Conservation (phyloP, 2,329 filamentous ascomycete species). For the Aschersonia sp. region DNA sequence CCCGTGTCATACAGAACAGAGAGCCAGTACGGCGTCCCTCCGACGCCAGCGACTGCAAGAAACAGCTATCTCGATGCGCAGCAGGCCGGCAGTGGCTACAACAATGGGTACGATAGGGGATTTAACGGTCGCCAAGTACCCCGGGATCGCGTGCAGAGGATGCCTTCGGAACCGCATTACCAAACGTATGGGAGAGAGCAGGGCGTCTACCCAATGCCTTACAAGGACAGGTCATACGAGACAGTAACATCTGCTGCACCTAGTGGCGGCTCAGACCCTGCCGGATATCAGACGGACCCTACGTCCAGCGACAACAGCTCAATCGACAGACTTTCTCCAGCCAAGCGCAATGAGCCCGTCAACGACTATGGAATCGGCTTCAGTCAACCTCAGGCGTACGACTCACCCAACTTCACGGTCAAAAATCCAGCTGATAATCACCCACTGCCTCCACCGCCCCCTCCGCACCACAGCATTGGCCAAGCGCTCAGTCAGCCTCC, state of each 20-base stretch:
- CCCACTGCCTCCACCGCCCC: constrained; percentile 11
- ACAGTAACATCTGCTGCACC: constrained; percentile 68
- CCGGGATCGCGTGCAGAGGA: constrained; percentile 20
- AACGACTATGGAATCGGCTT: constrained; percentile 54
- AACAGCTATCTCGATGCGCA: constrained; percentile 28
- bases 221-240: constrained; percentile 71
- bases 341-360: constrained; percentile 35
- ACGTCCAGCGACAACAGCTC: constrained; percentile 85
- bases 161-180: constrained; percentile 31
- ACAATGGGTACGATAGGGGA: constrained; percentile 9
- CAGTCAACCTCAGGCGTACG: constrained; percentile 26
- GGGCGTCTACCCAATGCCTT: constrained; percentile 36
- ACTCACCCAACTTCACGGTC: constrained; percentile 23
- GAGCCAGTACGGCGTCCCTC: constrained; percentile 22
- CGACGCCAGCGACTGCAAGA: constrained; percentile 19
- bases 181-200: constrained; percentile 22
- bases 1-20: constrained; percentile 25
- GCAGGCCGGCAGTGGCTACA: constrained; percentile 8
- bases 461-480: constrained; percentile 4
- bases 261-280: constrained; percentile 61
- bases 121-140: constrained; percentile 2
- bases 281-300: constrained; percentile 72
- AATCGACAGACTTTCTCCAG: constrained; percentile 55
- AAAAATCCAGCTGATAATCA: constrained; percentile 11
- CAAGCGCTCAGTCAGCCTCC: constrained; percentile 7